Evolutionary conservation across 768 basidiomycete species (phyloP).

Genomic region (Phaeotremella skinneri): DNA sequence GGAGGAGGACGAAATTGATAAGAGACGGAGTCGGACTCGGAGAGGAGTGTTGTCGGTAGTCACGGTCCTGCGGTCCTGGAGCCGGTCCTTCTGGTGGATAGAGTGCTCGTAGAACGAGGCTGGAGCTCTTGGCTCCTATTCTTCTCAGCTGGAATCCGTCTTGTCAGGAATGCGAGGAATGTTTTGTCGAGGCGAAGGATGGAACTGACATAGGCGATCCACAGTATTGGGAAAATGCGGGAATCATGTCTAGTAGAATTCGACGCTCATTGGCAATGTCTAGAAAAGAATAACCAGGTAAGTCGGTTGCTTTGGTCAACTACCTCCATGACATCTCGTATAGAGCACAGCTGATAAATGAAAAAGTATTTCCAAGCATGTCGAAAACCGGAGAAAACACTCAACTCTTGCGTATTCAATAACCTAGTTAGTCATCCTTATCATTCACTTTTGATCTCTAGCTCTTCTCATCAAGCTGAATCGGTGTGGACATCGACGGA

Average conservation of each 20-base stretch:
- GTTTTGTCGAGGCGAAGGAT: too few relatives aligned
- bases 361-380: conserved; percentile 81
- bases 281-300: conserved; percentile 93
- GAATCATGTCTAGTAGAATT: conserved; percentile 85
- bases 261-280: conserved; percentile 87
- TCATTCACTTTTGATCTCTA: conserved; percentile 3
- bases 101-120: too few relatives aligned
- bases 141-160: too few relatives aligned
- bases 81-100: too few relatives aligned
- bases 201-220: conserved; percentile 4
- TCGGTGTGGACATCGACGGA: too few relatives aligned
- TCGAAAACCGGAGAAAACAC: conserved; percentile 77
- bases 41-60: too few relatives aligned
- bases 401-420: conserved; percentile 94
- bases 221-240: conserved; percentile 86
- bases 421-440: conserved; percentile 69
- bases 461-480: neutral
- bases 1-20: neutral
- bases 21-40: too few relatives aligned
- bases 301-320: conserved; percentile 47
- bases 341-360: neutral
- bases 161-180: too few relatives aligned
- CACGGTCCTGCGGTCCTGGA: too few relatives aligned
- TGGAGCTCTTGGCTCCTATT: too few relatives aligned
- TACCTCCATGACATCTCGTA: neutral